Conservation (phyloP, 2,329 filamentous ascomycete genomes). For the Cytospora piceae region DNA sequence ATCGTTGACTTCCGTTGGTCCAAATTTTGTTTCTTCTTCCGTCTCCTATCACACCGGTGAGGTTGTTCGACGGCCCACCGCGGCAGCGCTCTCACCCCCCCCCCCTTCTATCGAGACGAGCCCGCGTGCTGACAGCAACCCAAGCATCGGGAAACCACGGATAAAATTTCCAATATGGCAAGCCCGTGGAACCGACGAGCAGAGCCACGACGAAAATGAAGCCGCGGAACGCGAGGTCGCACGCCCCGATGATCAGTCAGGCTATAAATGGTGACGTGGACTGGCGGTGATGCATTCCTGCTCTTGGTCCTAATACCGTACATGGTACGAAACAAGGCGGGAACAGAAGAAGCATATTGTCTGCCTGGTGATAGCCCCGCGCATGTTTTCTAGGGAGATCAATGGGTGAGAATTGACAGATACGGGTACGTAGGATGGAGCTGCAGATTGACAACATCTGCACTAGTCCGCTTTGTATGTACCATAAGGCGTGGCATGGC, state of each 20-base stretch:
- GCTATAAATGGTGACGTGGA: slow-evolving; percentile 23
- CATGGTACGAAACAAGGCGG: slow-evolving; percentile 15
- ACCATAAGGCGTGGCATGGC: slow-evolving; percentile 20
- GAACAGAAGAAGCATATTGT: slow-evolving; percentile 9
- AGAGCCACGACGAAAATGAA: slow-evolving; percentile 19
- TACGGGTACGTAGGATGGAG: slow-evolving; percentile 26
- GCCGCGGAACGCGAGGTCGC: slow-evolving; percentile 16
- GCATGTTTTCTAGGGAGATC: slow-evolving; percentile 14
- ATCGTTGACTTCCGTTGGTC: slow-evolving; percentile 11
- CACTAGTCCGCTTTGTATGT: slow-evolving; percentile 18
- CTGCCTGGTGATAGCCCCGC: slow-evolving; percentile 15
- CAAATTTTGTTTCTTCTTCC: slow-evolving; percentile 17
- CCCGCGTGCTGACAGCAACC: slow-evolving; percentile 16
- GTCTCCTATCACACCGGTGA: slow-evolving; percentile 11
- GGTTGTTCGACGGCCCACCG: slow-evolving; percentile 21
- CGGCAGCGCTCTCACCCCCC: neutral
- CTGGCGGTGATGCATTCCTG: slow-evolving; percentile 24
- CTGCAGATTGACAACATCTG: slow-evolving; percentile 29
- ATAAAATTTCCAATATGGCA: neutral
- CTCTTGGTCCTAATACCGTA: slow-evolving; percentile 14
- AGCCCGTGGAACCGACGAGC: slow-evolving; percentile 14
- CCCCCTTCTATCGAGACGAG: neutral
- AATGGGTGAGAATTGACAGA: slow-evolving; percentile 16
- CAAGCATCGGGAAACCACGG: neutral
- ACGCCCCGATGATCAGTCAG: slow-evolving; percentile 19